Conservation (phyloP, 208 protist genomes). For the Angomonas desouzai region DNA sequence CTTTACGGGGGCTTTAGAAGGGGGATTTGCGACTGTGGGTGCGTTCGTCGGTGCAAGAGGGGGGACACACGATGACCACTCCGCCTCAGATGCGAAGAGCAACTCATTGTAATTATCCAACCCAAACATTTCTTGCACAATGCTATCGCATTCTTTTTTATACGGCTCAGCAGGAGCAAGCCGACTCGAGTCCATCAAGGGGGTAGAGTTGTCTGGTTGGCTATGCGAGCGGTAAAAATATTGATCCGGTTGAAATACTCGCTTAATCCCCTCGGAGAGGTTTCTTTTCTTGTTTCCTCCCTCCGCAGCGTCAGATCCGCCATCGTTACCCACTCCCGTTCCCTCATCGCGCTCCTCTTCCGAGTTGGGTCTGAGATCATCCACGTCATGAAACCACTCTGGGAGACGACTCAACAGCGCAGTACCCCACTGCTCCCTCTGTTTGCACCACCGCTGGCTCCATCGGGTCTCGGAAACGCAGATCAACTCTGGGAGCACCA, state of each 20-base stretch:
- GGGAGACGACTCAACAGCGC: not conserved
- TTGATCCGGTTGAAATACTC: not conserved
- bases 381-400: not conserved
- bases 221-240: not conserved
- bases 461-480: too few relatives aligned
- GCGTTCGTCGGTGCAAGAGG: not conserved
- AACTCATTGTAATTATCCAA: not conserved
- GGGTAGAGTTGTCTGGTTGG: too few relatives aligned
- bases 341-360: too few relatives aligned
- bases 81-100: not conserved
- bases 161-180: too few relatives aligned
- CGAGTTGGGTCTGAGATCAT: too few relatives aligned
- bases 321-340: too few relatives aligned
- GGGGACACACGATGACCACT: not conserved
- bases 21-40: too few relatives aligned
- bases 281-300: too few relatives aligned
- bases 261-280: not conserved
- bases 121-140: constrained; percentile 5
- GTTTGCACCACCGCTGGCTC: not conserved
- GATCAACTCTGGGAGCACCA: too few relatives aligned
- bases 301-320: too few relatives aligned
- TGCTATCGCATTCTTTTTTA: not conserved
- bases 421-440: not conserved
- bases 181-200: too few relatives aligned
- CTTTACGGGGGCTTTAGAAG: too few relatives aligned